These are phyloP conservation scores for Nitzschia sp. DNA, from an alignment of 108 stramenopile species.

Conservation along the genomic window DNA sequence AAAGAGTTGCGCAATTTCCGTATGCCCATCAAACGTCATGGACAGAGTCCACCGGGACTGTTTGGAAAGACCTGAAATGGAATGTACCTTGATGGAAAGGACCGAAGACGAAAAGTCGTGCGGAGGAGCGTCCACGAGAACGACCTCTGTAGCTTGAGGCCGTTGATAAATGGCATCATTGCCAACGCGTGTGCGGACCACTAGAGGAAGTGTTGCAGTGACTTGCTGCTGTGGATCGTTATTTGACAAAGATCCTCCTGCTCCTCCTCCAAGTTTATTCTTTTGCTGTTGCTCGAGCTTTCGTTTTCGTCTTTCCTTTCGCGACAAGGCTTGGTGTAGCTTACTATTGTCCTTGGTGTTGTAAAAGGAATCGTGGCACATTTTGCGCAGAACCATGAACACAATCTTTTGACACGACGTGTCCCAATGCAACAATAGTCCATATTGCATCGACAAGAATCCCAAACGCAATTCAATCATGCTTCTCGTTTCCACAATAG, in stretches of 20 bases:
- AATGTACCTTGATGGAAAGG: constrained; percentile 22
- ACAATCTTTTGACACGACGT: constrained; percentile 34
- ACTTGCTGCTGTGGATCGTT: neutral
- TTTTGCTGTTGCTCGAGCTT: no score
- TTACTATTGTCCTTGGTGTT: constrained; percentile 11
- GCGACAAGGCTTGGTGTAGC: neutral
- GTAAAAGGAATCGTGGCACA: constrained; percentile 68
- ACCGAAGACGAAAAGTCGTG: constrained; percentile 28
- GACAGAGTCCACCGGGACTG: constrained; percentile 26
- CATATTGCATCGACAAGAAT: constrained; percentile 65
- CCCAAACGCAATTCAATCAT: constrained; percentile 60
- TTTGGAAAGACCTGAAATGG: constrained; percentile 18
- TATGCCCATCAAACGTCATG: constrained; percentile 28
- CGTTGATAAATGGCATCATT: constrained; percentile 40
- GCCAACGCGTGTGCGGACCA: constrained; percentile 14
- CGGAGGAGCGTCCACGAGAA: constrained; percentile 41
- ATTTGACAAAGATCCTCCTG: no score
- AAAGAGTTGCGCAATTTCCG: constrained; percentile 25
- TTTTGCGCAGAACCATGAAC: constrained; percentile 56
- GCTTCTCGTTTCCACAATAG: constrained; percentile 48
- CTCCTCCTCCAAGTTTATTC: no score
- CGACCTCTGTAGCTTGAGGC: constrained; percentile 42
- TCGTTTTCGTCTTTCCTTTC: neutral
- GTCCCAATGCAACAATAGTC: constrained; percentile 60
- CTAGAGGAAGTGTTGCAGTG: constrained; percentile 19